Base-by-base conservation (phyloP, 2,329 filamentous ascomycete species). In the Penicillium vulpinum region DNA sequence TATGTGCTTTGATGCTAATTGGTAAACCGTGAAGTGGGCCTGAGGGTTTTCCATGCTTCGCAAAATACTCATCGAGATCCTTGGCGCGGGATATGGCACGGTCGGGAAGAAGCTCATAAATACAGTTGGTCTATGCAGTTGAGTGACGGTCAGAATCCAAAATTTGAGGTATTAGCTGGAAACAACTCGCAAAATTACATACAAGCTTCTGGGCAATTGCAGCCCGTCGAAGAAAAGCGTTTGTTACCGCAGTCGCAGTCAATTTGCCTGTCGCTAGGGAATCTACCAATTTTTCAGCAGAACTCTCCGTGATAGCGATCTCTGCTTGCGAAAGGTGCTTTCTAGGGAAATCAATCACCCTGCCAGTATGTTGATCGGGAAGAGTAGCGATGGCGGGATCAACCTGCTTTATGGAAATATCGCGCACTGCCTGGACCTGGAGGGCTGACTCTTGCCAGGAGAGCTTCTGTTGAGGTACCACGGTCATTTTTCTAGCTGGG, bases 11-110 rank as follows among this genome's bases (percentile, higher is more conserved):
- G 24, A 80, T 72, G 51, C 76, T 79, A 39, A 81, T 82, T 0
- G 83, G 84, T 2, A 86, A 68, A 21, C 80, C 81, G 57, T 82
- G 80, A 0, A 83, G 69, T 2, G 84, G 82, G 0, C 84, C 84
- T 1, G 80, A 65, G 0, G 80, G 71, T 57, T 67, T 70, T 3
- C 68, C 70, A 48, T 63, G 56, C 46, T 59, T 54, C 15, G 47
- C 52, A 8, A 68, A 38, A 48, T 78, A 73, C 0, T 70, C 64
- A 45, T 83, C 80, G 0, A 82, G 73, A 15, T 72, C 64, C 16
- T 68, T 59, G 0, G 79, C 80, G 5, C 71, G 69, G 15, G 69
- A 56, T 0, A 83, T 31, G 1, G 81, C 81, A 10, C 74, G 63
- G 2, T 75, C 70, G 57, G 79, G 77, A 54, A 80, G 76, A 57